Evolutionary conservation across 2,329 filamentous ascomycete genomes (phyloP), one percentile per base, ranked within the genome.

Genomic region (Didymella glomerata): DNA sequence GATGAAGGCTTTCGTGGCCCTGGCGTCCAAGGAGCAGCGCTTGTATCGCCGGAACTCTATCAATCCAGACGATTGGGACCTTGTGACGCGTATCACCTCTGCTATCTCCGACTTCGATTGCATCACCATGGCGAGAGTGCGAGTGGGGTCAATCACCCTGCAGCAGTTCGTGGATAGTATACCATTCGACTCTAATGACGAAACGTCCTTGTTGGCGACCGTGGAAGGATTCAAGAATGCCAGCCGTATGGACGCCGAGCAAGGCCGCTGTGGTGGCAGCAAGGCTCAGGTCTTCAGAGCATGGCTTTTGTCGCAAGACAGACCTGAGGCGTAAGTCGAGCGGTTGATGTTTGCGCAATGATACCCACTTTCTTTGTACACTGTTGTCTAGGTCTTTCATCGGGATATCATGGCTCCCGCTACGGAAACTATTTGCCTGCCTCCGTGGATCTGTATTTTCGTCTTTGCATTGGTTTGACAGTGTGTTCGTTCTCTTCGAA

Each of bases 221-320:
- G 66, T 73, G 8, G 68, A 71, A 41, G 72, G 70, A 3, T 75
- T 73, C 51, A 69, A 66, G 36, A 66, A 64, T 6, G 71, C 68
- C 1, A 68, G 69, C 34, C 65, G 65, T 48, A 60, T 71, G 54
- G 72, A 75, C 38, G 57, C 60, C 40, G 60, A 65, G 50, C 66
- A 63, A 27, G 63, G 55, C n/a, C 52, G 60, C 11, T 59, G 60
- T 14, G 44, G 57, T 11, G 55, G 58, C 36, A 68, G 60, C 22
- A 72, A 69, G 56, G 70, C 71, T 20, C 64, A 62, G 46, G 64
- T 65, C 13, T 73, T 73, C 49, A 58, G 71, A 48, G 66, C 50
- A 20, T 70, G 68, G 64, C 61, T 71, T 57, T 56, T 67, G 18
- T 22, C 38, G 11, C 46, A 24, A 20, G 16, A 20, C 7, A 11